Base-by-base conservation (phyloP, 2,329 filamentous ascomycete genomes). In the Rhytidhysteron rufulum region DNA sequence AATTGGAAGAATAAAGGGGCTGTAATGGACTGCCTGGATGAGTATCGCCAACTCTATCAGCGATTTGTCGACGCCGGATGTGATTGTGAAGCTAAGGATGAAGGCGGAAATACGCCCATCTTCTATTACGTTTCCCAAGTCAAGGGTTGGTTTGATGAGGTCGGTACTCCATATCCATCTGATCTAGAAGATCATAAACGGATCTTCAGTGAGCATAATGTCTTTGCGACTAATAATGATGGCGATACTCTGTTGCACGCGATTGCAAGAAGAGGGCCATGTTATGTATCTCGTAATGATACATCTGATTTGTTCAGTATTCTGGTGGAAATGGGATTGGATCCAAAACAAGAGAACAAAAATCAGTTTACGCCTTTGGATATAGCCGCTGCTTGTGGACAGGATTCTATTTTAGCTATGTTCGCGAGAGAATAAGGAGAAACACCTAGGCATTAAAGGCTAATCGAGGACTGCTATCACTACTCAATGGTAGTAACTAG, bases 341-440 rank as follows among this genome's bases (percentile, higher is more conserved):
- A 54, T 49, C 32, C 41, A 5, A 20, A 32, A 18, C 15, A 34
- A 31, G 51, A 52, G 31, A 49, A 52, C 39, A 30, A 34, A 3
- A 17, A 20, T 32, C 33, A 40, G 30, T 40, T 37, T 32, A 50
- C 45, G n/a, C 17, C 51, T 16, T 15, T 54, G 24, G 51, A 54
- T 44, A 27, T 49, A 39, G 47, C 47, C 6, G 49, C 45, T 13
- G 49, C 38, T 4, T 42, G 22, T 34, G 43, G 44, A 19, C 42
- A 46, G 20, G 25, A 46, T 15, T 31, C 31, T 4, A 27, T 52
- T 18, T 37, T 54, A 39, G 35, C 30, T 16, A 30, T 52, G 19
- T 52, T 49, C 38, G 38, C 40, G 21, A 47, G 17, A 34, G 44
- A 37, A 18, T 31, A 31, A 27, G 31, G 31, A 16, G 27, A n/a